phyloP scores from a whole-genome alignment of 2,329 filamentous ascomycete species.

The Pseudogymnoascus destructans region DNA sequence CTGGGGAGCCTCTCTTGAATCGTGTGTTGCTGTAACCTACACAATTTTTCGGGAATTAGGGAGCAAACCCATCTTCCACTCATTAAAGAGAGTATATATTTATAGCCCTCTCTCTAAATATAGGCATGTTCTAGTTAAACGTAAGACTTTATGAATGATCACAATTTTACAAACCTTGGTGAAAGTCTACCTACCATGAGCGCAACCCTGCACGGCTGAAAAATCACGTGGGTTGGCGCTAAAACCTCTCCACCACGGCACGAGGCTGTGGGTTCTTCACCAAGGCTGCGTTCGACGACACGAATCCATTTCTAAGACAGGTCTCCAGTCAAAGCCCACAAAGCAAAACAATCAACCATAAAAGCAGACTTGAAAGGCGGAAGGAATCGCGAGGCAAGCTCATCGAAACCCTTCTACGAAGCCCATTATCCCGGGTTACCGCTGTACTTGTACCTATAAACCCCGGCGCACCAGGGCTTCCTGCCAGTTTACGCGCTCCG shows the following conservation, averaged over 20 bases:
- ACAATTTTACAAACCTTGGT: background rate
- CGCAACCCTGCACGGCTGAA: background rate
- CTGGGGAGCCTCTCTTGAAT: no score
- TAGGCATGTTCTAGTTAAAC: background rate
- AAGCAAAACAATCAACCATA: background rate
- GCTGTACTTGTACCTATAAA: slow-evolving; percentile 1
- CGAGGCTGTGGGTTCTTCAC: background rate
- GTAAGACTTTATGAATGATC: background rate
- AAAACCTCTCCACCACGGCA: background rate
- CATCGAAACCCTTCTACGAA: background rate
- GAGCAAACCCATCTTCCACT: background rate
- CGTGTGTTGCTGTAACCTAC: no score
- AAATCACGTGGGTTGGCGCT: background rate
- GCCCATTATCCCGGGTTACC: background rate
- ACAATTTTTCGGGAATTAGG: background rate
- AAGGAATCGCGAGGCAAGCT: background rate
- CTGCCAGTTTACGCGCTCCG: background rate
- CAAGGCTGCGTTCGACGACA: background rate
- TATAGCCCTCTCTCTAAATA: slow-evolving; percentile 6
- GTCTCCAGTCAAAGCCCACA: background rate
- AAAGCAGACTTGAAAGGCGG: background rate
- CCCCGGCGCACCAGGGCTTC: background rate
- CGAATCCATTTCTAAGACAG: background rate
- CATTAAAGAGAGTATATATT: slow-evolving; percentile 3
- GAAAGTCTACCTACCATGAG: background rate